Base-by-base conservation (phyloP, 345 rosid species). In the Hibiscus tridactylites region DNA sequence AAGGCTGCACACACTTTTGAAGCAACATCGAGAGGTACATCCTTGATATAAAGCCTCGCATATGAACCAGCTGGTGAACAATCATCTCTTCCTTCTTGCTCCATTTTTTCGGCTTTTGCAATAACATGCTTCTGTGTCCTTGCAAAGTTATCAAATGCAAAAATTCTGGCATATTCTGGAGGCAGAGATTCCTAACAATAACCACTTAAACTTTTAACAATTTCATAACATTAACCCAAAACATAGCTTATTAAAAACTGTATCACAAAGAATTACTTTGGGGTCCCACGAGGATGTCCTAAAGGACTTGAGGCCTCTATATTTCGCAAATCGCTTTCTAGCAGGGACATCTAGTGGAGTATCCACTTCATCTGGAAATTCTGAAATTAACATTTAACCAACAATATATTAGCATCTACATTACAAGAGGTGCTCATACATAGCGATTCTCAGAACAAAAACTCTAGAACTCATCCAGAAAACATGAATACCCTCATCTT, bases 261-360 rank as follows among this genome's bases (percentile, higher is more conserved):
- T 9, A 29, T 16, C 24, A 68, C 17, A 49, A n/a, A 47, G 28
- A 76, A 73, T 47, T 83, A 94, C 98, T 77, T 91, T 91, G 15
- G 97, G 93, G 81, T 94, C 98, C 98, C 98, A 91, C 10, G 87
- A 79, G 49, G 97, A 94, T 61, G 97, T 91, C 85, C 98, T 86
- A 66, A 94, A 90, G 77, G 97, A 94, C 82, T 94, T 90, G 57
- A 94, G 82, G 72, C 98, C 97, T 80, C 97, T 91, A 81, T 83
- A 91, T 83, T 92, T 89, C 13, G 92, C 91, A 65, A 94, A 91
- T 24, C 97, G 97, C 79, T 84, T 88, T 84, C 96, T 84, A 53
- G 96, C 98, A 54, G 91, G 93, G 78, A 83, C 76, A 85, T 91
- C 98, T 63, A 88, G 33, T 17, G 98, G 98, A 56, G 95, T 85